Evolutionary conservation across 2,329 filamentous ascomycete species (phyloP).

Genomic region (Knufia petricola): DNA sequence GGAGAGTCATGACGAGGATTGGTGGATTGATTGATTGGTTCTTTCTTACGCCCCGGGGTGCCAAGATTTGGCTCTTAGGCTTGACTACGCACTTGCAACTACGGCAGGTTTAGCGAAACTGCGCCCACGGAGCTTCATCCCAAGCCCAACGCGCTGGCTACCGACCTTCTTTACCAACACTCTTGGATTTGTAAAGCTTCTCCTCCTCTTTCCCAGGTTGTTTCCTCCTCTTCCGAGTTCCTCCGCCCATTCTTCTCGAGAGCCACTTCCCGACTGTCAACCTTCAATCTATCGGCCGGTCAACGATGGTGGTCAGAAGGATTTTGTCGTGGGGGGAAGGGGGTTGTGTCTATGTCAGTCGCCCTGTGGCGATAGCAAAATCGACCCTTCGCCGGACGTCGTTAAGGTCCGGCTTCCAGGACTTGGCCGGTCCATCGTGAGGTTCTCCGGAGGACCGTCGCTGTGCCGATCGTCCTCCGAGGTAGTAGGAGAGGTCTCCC

Average conservation of each 20-base stretch:
- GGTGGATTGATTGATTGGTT: too few relatives aligned
- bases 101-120: conserved; percentile 2
- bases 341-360: conserved; percentile 11
- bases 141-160: neutral
- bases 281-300: conserved; percentile 5
- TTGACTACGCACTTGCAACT: conserved; percentile 1
- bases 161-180: neutral
- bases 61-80: conserved; percentile 1
- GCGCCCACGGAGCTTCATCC: conserved; percentile 1
- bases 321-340: neutral
- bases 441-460: neutral
- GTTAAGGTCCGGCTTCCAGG: conserved; percentile 26
- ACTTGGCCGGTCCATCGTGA: conserved; percentile 13
- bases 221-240: neutral
- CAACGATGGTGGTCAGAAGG: conserved; percentile 1
- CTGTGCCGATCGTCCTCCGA: neutral
- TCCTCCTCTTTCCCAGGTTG: neutral
- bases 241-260: neutral
- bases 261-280: conserved; percentile 2
- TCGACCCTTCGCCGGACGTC: conserved; percentile 25
- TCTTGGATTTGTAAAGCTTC: neutral
- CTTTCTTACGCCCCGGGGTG: conserved; percentile 1
- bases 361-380: conserved; percentile 25
- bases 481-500: neutral
- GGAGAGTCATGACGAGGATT: too few relatives aligned